Base-by-base conservation (phyloP, 2,329 filamentous ascomycete genomes). In the Coniochaeta sp. region DNA sequence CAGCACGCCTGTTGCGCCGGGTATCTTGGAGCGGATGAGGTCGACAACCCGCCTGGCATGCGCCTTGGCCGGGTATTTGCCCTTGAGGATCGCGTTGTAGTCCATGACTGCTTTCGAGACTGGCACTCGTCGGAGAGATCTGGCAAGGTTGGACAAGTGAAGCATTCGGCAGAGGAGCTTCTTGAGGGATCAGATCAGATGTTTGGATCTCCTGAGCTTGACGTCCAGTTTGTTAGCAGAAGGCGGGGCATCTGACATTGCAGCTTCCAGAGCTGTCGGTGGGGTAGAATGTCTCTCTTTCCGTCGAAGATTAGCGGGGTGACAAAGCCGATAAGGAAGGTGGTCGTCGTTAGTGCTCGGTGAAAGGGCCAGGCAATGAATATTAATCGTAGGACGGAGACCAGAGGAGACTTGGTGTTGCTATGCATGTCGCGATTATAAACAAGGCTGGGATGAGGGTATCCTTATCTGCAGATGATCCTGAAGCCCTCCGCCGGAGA, bases 31-130 rank as follows among this genome's bases (percentile, higher is more conserved):
- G 59, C 83, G 81, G 64, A 98, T 87, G 72, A 88, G 89, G 62
- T 91, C 85, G 61, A 88, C 89, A n/a, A 98, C 93, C 63, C 89
- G 87, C 67, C 84, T 84, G 62, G 90, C 91, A 74, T 99, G 95
- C 30, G 83, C 81, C 78, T 97, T 98, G 68, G 89, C 93, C 26
- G 95, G 95, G 73, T 88, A 88, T 70, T 88, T 88, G 64, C 80
- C 82, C 76, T 79, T 75, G 62, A 88, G 76, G 64, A 87, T 74
- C 32, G 75, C 71, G 55, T 84, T 78, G 65, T 79, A 82, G 65
- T 65, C 65, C 59, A 68, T 69, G 32, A 60, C 22, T 22, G 54
- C 50, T 55, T 30, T 52, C 26, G 47, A 16, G 2, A n/a, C 10
- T 17, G 26, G 16, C 22, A 30, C 3, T 3, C 14, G 47, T 24